Conservation (phyloP, 2,329 filamentous ascomycete species). For the Ophiosphaerella korrae region DNA sequence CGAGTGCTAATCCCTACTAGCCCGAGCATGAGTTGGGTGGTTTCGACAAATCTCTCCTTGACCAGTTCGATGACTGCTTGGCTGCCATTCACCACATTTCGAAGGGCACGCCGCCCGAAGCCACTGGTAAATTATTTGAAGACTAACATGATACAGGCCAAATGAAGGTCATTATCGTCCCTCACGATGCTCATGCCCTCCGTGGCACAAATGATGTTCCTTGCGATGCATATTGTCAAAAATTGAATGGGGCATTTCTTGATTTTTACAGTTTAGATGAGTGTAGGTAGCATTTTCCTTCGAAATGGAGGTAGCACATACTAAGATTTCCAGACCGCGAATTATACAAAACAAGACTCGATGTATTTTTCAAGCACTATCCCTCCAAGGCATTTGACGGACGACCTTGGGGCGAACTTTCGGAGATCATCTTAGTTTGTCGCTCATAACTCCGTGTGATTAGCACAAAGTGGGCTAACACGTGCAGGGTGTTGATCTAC, state of each 20-base stretch:
- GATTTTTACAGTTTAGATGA: constrained; percentile 43
- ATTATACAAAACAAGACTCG: constrained; percentile 38
- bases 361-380: constrained; percentile 44
- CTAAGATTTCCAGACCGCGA: constrained; percentile 21
- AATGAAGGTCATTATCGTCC: constrained; percentile 44
- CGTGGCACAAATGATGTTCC: constrained; percentile 36
- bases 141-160: constrained; percentile 23
- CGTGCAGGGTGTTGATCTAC: constrained; percentile 40
- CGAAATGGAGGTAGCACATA: background rate
- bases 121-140: background rate
- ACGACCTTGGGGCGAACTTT: constrained; percentile 35
- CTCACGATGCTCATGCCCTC: constrained; percentile 43
- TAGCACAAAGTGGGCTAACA: constrained; percentile 1
- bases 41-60: constrained; percentile 39
- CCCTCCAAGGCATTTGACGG: constrained; percentile 41
- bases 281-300: constrained; percentile 15
- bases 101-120: constrained; percentile 23
- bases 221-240: constrained; percentile 43
- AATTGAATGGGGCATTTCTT: constrained; percentile 36
- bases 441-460: background rate
- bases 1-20: constrained; percentile 11
- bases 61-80: constrained; percentile 43
- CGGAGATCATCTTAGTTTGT: constrained; percentile 40
- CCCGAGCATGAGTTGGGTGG: constrained; percentile 36
- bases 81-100: constrained; percentile 43